Evolutionary conservation across 1,139 yeast species (phyloP), one percentile per base, ranked within the genome.

Genomic region (Yamadazyma songkhlaensis): DNA sequence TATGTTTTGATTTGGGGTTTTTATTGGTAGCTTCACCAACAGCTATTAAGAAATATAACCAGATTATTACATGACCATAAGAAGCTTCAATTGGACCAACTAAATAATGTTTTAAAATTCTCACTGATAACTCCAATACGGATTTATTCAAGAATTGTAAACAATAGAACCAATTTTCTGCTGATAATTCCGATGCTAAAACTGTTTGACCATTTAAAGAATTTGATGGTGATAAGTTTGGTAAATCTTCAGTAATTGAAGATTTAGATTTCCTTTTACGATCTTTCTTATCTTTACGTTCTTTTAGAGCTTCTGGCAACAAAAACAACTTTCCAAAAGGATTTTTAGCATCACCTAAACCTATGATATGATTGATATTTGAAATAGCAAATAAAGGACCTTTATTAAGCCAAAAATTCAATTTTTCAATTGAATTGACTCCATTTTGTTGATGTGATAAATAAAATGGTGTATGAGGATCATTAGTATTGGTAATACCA

Each of bases 271-370:
- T 77, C 35, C 81, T 67, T 48, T 81, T 79, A 39, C 77, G 70
- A 40, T 83, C 92, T 47, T 83, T 84, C 43, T 82, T 79, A 42
- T 81, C 89, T 46, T 75, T 81, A 34, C 89, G 64, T 50, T 82
- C 89, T 43, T 77, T 81, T 42, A 84, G 61, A 8, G 83, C 85
- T 51, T 81, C 84, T 0, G 89, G 84, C 22, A 84, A 62, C 40
- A 76, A 79, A 57, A 84, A 84, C 13, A 84, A 55, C 49, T 80
- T 77, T 3, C 90, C 87, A 60, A 84, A 83, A 13, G 92, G 89
- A 51, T 82, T 84, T 35, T 72, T 69, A 3, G 85, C 72, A 52
- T 82, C 84, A 24, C 94, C 94, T 59, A 84, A 81, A 1, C 94
- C 94, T 35, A 82, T 75, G 34, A 84, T 56, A 59, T 84, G 90